A percentile compares a stretch with the other conserved stretches of the same genome.
Conservation (phyloP, 495 filamentous ascomycete genomes). For the Daldinia caldariorum region DNA sequence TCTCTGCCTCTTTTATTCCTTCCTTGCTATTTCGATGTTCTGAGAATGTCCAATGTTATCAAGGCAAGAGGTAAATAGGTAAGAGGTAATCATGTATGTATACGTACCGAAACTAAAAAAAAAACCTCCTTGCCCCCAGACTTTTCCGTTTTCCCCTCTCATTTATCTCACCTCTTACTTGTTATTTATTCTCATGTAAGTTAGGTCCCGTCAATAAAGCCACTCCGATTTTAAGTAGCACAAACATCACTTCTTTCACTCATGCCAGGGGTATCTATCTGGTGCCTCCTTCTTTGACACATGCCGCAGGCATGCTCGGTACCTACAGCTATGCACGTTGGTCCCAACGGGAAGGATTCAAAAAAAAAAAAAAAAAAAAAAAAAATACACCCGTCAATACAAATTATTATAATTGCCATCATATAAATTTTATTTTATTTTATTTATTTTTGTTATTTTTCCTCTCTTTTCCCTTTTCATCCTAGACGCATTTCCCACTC, state of each 20-base stretch:
- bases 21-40: not conserved
- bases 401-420: constrained; percentile 20
- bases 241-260: not conserved
- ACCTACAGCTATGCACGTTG: constrained; percentile 33
- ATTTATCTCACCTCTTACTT: constrained; percentile 17
- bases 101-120: constrained; percentile 4
- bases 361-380: not conserved
- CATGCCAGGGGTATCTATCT: constrained; percentile 4
- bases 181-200: constrained; percentile 2
- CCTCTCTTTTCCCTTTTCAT: constrained; percentile 22
- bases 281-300: constrained; percentile 24
- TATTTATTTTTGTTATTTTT: constrained; percentile 13
- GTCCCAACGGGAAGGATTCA: constrained; percentile 38
- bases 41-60: not conserved
- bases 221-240: constrained; percentile 26
- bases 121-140: constrained; percentile 21
- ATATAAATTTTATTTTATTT: constrained; percentile 10
- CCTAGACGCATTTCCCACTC: constrained; percentile 6
- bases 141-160: constrained; percentile 1
- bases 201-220: constrained; percentile 24
- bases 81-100: too few relatives aligned
- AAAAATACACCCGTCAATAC: constrained; percentile 7
- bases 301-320: constrained; percentile 30
- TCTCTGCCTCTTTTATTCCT: not conserved
- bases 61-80: not conserved